phyloP scores from a whole-genome alignment of 2,329 filamentous ascomycete species.

The Penicillium sp. region DNA sequence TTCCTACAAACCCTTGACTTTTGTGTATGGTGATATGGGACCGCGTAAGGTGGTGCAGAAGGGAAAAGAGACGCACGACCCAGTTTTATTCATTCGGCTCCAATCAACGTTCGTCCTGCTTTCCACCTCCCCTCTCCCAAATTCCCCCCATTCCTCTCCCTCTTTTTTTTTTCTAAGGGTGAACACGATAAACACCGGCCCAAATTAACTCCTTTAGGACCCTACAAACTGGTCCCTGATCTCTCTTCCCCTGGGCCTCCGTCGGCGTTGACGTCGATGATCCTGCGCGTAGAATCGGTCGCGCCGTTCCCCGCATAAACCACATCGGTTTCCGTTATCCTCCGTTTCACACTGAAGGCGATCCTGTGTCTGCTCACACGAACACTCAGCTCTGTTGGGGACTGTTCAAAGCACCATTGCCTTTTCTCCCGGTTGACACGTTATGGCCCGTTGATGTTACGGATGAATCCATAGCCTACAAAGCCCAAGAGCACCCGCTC shows the following conservation, averaged over 20 bases:
- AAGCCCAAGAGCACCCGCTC: conserved; percentile 41
- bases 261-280: conserved; percentile 22
- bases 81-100: conserved; percentile 6
- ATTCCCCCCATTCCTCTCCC: conserved; percentile 8
- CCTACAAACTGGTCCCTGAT: conserved; percentile 5
- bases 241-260: background rate
- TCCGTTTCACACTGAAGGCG: conserved; percentile 13
- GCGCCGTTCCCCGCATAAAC: conserved; percentile 26
- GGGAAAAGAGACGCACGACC: conserved; percentile 12
- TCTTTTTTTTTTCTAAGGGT: conserved; percentile 8
- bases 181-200: background rate
- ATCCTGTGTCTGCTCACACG: background rate
- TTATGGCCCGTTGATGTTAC: conserved; percentile 43
- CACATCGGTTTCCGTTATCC: conserved; percentile 20
- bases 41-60: background rate
- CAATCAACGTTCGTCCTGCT: conserved; percentile 26
- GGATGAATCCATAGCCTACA: conserved; percentile 42
- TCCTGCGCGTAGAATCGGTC: conserved; percentile 26
- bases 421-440: conserved; percentile 15
- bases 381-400: background rate
- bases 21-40: background rate
- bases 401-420: background rate
- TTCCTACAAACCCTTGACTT: background rate
- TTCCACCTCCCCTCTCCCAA: conserved; percentile 8
- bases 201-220: background rate